A percentile compares a stretch with the other conserved stretches of the same genome.
Evolutionary conservation across 257 asterid species (phyloP).

Genomic region (Gynochthodes officinalis): DNA sequence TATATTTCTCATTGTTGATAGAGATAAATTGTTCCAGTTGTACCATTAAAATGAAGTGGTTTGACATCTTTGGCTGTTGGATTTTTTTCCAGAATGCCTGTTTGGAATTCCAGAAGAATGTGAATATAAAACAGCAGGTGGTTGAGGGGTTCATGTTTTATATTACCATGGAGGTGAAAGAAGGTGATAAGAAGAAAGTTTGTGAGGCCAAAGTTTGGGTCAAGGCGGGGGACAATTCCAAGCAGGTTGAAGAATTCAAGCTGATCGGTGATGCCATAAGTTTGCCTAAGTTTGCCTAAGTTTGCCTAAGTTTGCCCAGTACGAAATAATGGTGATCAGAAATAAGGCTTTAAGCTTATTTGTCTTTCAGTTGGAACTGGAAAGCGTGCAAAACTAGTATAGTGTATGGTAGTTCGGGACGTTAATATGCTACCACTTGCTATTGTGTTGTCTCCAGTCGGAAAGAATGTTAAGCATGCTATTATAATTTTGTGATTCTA

Average conservation of each 20-base stretch:
- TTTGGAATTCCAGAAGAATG: conserved; percentile 67
- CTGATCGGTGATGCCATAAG: conserved; percentile 27
- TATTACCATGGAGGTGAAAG: conserved; percentile 66
- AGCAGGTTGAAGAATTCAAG: conserved; percentile 78
- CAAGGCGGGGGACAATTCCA: conserved; percentile 79
- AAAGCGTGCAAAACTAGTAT: too few relatives aligned
- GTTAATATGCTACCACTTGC: neutral
- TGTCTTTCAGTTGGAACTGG: conserved; percentile 2
- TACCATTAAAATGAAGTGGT: neutral
- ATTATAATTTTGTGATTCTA: neutral
- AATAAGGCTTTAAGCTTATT: conserved; percentile 11
- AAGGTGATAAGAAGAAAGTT: conserved; percentile 56
- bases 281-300: too few relatives aligned
- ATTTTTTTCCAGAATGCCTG: conserved; percentile 47
- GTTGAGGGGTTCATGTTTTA: conserved; percentile 75
- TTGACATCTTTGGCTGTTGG: neutral
- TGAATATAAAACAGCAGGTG: conserved; percentile 71
- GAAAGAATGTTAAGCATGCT: neutral
- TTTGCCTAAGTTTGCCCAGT: too few relatives aligned
- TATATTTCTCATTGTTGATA: neutral
- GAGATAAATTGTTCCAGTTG: neutral
- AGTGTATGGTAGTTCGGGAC: too few relatives aligned
- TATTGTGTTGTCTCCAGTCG: neutral
- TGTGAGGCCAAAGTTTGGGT: conserved; percentile 96
- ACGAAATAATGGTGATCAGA: neutral